Percentiles rank a stretch among this genome's conserved stretches.
These are phyloP conservation scores for Nothomitra cinnamomea DNA, from an alignment of 2,329 filamentous ascomycete species.

Conservation along the genomic window DNA sequence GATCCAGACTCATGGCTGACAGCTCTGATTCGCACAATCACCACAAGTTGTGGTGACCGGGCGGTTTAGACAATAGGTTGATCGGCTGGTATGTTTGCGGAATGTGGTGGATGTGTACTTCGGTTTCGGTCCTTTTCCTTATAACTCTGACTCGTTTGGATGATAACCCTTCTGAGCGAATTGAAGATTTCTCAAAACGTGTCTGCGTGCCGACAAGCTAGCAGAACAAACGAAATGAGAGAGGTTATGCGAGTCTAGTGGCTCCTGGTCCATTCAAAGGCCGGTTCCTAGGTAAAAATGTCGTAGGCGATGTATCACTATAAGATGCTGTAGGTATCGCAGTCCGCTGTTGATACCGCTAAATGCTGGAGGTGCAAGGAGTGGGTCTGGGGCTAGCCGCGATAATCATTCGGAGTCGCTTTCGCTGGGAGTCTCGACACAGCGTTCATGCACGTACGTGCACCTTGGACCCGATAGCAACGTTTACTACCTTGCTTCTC, in stretches of 20 bases:
- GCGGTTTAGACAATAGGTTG: neutral
- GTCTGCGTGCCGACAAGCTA: neutral
- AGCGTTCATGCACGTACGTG: neutral
- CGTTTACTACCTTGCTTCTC: no score
- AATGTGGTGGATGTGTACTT: neutral
- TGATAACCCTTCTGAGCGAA: neutral
- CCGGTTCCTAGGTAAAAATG: neutral
- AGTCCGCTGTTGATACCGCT: constrained; percentile 2
- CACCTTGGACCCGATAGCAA: neutral
- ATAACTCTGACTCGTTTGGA: neutral
- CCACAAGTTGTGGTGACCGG: neutral
- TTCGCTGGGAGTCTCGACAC: neutral
- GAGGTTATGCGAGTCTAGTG: neutral
- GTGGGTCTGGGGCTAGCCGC: neutral
- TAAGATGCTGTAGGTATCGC: neutral
- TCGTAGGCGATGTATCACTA: neutral
- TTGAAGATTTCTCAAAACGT: neutral
- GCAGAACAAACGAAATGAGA: constrained; percentile 2
- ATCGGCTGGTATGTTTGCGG: neutral
- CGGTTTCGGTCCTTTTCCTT: neutral
- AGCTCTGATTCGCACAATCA: neutral
- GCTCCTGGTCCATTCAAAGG: constrained; percentile 2
- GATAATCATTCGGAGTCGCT: constrained; percentile 1
- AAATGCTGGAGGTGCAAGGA: constrained; percentile 1
- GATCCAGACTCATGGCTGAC: constrained; percentile 1